Percentiles rank a stretch among this genome's conserved stretches.
These are phyloP conservation scores for Hypoxylon trugodes DNA, from an alignment of 495 filamentous ascomycete genomes.

Conservation along the genomic window DNA sequence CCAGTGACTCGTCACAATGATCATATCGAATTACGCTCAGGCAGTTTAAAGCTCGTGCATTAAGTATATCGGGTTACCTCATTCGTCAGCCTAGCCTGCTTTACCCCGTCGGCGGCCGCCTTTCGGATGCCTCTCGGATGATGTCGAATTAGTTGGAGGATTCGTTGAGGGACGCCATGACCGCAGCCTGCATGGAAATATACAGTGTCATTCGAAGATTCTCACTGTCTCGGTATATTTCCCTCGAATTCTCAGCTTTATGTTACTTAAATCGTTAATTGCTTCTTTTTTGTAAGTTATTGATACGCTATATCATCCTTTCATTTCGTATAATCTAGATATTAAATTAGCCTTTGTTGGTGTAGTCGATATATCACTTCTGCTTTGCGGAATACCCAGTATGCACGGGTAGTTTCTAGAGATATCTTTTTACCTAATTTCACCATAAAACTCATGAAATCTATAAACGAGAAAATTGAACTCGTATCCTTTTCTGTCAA, in stretches of 20 bases:
- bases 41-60: conserved; percentile 5
- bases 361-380: no score
- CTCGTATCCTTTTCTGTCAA: background rate
- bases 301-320: no score
- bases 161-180: background rate
- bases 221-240: background rate
- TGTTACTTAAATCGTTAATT: no score
- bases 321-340: no score
- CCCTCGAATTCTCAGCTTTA: no score
- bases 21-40: background rate
- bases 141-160: conserved; percentile 11
- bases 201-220: background rate
- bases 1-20: conserved; percentile 7
- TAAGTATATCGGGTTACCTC: conserved; percentile 17
- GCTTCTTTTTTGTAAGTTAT: no score
- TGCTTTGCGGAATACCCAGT: no score
- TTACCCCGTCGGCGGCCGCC: background rate
- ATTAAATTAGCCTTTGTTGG: no score
- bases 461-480: no score
- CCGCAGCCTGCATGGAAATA: conserved; percentile 10
- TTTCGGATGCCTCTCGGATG: background rate
- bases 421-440: no score
- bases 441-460: no score
- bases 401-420: no score
- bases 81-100: conserved; percentile 20